Evolutionary conservation across 257 asterid species (phyloP).

Genomic region (Asclepias syriaca): DNA sequence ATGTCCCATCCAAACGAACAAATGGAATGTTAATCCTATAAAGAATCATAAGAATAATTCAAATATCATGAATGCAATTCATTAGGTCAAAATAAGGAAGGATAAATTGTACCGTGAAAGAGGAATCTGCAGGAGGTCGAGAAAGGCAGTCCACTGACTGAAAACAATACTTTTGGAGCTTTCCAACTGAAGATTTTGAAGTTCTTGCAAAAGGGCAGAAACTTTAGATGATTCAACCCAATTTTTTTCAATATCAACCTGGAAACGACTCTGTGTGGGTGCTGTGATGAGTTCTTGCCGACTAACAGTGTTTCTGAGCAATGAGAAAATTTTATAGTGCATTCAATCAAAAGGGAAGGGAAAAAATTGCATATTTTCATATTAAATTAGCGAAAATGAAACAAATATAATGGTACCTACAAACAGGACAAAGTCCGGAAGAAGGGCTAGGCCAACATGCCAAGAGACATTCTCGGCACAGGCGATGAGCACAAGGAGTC

Average conservation of each 20-base stretch:
- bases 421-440: slow-evolving; percentile 91
- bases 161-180: slow-evolving; percentile 89
- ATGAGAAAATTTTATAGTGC: slow-evolving; percentile 10
- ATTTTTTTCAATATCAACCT: slow-evolving; percentile 69
- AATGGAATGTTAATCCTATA: slow-evolving; percentile 59
- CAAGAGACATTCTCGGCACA: slow-evolving; percentile 92
- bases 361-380: not conserved
- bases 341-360: not conserved
- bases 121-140: slow-evolving; percentile 91
- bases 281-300: slow-evolving; percentile 91
- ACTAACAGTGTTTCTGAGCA: slow-evolving; percentile 57
- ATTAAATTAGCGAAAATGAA: not conserved
- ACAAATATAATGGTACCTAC: slow-evolving; percentile 52
- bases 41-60: not conserved
- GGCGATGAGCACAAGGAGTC: slow-evolving; percentile 96
- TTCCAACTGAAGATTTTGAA: slow-evolving; percentile 35
- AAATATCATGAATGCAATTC: not conserved
- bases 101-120: slow-evolving; percentile 56
- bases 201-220: slow-evolving; percentile 73
- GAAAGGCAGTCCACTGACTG: slow-evolving; percentile 98
- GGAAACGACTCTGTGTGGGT: slow-evolving; percentile 89
- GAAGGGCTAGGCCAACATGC: slow-evolving; percentile 86
- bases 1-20: slow-evolving; percentile 92
- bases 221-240: slow-evolving; percentile 96
- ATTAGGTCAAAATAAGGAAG: slow-evolving; percentile 3